A percentile compares a stretch with the other conserved stretches of the same genome.
Conservation (phyloP, 2,329 filamentous ascomycete genomes). For the Cladosporium halotolerans region DNA sequence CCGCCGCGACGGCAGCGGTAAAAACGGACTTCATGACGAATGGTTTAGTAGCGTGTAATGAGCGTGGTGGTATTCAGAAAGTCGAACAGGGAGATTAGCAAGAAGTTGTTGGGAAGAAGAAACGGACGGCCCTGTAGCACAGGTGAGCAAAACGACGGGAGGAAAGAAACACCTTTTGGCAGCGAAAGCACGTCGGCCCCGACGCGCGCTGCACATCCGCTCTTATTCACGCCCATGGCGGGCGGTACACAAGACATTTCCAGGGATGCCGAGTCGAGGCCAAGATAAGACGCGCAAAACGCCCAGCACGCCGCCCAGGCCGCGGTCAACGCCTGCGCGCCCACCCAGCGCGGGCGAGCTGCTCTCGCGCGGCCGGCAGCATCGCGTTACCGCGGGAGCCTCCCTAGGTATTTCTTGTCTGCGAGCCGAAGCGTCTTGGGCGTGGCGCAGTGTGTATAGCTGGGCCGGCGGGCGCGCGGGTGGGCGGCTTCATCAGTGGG, state of each 20-base stretch:
- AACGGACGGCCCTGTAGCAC: neutral
- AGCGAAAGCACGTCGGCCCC: no score
- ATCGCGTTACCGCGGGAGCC: neutral
- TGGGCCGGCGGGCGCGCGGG: no score
- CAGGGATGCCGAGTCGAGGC: conserved; percentile 9
- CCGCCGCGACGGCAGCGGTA: conserved; percentile 6
- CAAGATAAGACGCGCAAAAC: conserved; percentile 7
- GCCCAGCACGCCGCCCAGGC: conserved; percentile 2
- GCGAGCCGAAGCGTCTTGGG: conserved; percentile 6
- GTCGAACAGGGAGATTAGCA: conserved; percentile 3
- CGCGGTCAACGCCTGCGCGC: neutral
- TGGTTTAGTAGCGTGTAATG: neutral
- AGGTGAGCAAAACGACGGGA: conserved; percentile 6
- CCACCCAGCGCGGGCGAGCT: neutral
- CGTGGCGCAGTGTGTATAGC: conserved; percentile 1
- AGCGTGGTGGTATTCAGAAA: neutral
- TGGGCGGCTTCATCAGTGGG: no score
- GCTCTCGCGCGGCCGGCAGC: neutral
- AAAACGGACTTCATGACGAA: conserved; percentile 11
- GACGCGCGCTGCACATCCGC: neutral
- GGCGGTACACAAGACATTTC: conserved; percentile 11
- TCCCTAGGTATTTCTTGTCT: conserved; percentile 2
- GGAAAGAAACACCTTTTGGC: conserved; percentile 2
- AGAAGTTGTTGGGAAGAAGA: neutral
- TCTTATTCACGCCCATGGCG: conserved; percentile 7